Conservation (phyloP, 441 rosid species). For the Croton setiger region DNA sequence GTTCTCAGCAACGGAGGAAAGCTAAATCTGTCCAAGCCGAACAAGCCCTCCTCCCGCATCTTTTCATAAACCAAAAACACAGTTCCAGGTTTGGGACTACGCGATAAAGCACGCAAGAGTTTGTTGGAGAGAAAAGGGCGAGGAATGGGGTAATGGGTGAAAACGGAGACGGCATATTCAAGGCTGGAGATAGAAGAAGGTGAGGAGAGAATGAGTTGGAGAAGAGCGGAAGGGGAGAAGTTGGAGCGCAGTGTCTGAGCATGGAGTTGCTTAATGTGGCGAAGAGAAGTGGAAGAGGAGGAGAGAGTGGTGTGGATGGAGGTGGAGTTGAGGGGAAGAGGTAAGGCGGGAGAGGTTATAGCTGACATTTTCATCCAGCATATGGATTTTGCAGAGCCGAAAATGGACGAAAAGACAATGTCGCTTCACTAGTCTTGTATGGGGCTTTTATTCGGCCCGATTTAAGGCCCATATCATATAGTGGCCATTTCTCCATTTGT, state of each 20-base stretch:
- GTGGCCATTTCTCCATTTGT: no score
- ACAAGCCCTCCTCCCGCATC: constrained; percentile 31
- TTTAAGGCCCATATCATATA: not conserved
- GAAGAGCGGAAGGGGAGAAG: constrained; percentile 23
- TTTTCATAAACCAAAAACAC: constrained; percentile 35
- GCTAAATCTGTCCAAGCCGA: constrained; percentile 39
- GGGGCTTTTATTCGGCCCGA: not conserved
- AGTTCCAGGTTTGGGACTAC: constrained; percentile 25
- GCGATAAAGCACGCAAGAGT: constrained; percentile 39
- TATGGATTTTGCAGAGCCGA: not conserved
- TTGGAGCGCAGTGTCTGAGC: constrained; percentile 37
- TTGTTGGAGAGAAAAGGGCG: constrained; percentile 29
- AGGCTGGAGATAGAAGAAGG: constrained; percentile 27
- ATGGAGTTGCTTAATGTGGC: constrained; percentile 42
- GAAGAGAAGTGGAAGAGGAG: constrained; percentile 25
- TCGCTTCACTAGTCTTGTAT: no score
- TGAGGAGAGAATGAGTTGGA: constrained; percentile 32
- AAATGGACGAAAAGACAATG: no score
- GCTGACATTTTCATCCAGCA: not conserved
- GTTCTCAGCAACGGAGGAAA: constrained; percentile 59
- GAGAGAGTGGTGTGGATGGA: constrained; percentile 14
- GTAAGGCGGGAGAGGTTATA: not conserved
- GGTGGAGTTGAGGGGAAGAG: constrained; percentile 8
- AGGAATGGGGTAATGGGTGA: constrained; percentile 26
- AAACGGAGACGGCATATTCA: constrained; percentile 36